Conservation (phyloP, 305 asterid species). For the Stenogyne calaminthoides region DNA sequence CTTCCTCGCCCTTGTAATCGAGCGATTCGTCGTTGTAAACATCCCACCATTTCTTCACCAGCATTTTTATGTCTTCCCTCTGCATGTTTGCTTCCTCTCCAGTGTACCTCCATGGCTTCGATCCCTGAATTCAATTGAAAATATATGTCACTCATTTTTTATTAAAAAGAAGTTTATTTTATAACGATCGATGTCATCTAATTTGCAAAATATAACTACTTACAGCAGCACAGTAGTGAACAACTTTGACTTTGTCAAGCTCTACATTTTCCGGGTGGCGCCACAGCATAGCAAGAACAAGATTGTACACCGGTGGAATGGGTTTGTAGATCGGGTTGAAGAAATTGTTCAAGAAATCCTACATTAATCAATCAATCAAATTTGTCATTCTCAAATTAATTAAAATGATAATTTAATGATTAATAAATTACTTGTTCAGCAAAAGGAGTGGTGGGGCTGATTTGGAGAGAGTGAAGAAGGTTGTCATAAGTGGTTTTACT, state of each 20-base stretch:
- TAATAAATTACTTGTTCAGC: conserved; percentile 46
- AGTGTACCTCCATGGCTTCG: conserved; percentile 66
- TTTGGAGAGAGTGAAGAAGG: conserved; percentile 40
- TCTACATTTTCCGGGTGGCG: conserved; percentile 67
- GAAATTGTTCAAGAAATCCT: conserved; percentile 72
- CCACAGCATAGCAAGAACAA: conserved; percentile 72
- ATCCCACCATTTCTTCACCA: conserved; percentile 66
- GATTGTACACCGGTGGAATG: conserved; percentile 56
- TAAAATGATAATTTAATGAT: no score
- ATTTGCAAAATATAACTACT: background rate
- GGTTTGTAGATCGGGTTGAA: conserved; percentile 61
- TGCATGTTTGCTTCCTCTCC: conserved; percentile 58
- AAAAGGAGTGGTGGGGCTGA: conserved; percentile 46
- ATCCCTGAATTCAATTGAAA: conserved; percentile 35
- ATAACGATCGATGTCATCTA: no score
- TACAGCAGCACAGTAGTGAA: conserved; percentile 80
- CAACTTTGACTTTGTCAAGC: conserved; percentile 56
- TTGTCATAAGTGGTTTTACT: conserved; percentile 39
- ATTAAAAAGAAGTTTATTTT: no score
- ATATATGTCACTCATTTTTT: no score
- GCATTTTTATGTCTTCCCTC: conserved; percentile 52
- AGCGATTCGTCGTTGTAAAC: conserved; percentile 48
- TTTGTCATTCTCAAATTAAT: no score
- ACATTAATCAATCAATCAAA: no score
- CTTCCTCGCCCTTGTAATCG: conserved; percentile 39